phyloP scores from a whole-genome alignment of 2,329 filamentous ascomycete species.

The Ceratocystis alfenasii region DNA sequence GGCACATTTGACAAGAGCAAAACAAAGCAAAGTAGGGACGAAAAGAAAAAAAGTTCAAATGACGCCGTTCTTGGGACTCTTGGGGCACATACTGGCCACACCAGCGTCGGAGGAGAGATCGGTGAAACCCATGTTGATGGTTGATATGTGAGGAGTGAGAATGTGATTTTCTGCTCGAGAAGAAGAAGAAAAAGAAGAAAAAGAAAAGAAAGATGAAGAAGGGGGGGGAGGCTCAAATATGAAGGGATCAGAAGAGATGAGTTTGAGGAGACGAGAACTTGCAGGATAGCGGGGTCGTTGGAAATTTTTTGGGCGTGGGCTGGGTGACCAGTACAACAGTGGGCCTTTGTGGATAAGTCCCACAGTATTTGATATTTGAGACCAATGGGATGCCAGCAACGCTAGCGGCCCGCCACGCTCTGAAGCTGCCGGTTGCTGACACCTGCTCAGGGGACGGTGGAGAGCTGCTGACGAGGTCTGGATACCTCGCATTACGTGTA shows the following conservation, averaged over 20 bases:
- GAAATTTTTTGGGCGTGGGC: constrained; percentile 22
- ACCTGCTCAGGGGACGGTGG: background rate
- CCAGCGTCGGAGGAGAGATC: constrained; percentile 56
- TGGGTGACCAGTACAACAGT: constrained; percentile 19
- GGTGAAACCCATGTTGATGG: constrained; percentile 54
- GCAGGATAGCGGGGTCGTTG: constrained; percentile 30
- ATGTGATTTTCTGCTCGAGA: constrained; percentile 23
- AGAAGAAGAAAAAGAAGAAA: constrained; percentile 24
- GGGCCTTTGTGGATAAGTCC: constrained; percentile 18
- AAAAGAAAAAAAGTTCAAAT: constrained; percentile 22
- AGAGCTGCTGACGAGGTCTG: constrained; percentile 6
- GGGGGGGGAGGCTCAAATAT: constrained; percentile 25
- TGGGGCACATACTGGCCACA: constrained; percentile 34
- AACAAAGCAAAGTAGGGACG: constrained; percentile 18
- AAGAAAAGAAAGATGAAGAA: constrained; percentile 24
- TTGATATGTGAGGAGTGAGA: constrained; percentile 25
- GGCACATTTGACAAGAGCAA: constrained; percentile 21
- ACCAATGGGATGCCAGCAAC: constrained; percentile 14
- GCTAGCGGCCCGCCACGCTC: background rate
- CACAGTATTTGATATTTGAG: constrained; percentile 10
- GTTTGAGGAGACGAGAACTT: constrained; percentile 23
- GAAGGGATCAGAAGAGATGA: constrained; percentile 20
- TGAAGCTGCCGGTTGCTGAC: background rate
- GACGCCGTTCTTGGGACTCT: constrained; percentile 24
- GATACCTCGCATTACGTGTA: constrained; percentile 7